phyloP scores from a whole-genome alignment of 352 stramenopile species.

The Phytopythium sindhum region DNA sequence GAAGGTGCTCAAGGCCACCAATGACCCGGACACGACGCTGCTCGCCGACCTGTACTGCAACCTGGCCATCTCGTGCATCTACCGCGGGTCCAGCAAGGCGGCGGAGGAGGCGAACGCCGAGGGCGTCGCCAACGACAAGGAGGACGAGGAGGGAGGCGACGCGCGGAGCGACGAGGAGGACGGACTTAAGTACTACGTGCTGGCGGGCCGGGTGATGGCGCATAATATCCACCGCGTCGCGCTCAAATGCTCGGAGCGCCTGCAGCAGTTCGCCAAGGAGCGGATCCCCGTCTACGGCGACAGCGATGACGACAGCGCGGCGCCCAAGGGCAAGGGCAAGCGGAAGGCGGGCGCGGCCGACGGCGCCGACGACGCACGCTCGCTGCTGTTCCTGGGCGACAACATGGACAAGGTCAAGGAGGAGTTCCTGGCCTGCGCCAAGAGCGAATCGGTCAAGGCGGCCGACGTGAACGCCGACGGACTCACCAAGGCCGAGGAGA shows the following conservation, averaged over 20 bases:
- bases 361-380: conserved; percentile 10
- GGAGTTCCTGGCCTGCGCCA: conserved; percentile 51
- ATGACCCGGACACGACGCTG: conserved; percentile 73
- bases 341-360: conserved; percentile 30
- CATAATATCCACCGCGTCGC: conserved; percentile 75
- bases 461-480: conserved; percentile 45
- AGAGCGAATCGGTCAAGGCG: conserved; percentile 35
- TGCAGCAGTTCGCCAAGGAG: conserved; percentile 48
- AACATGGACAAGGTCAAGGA: conserved; percentile 49
- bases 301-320: conserved; percentile 4
- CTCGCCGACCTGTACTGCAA: conserved; percentile 82
- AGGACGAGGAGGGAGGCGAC: conserved; percentile 20
- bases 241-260: conserved; percentile 25
- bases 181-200: conserved; percentile 79
- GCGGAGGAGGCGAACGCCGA: conserved; percentile 14
- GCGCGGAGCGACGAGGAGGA: conserved; percentile 37
- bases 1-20: conserved; percentile 62
- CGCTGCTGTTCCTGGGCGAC: conserved; percentile 47
- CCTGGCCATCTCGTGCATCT: conserved; percentile 83
- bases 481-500: conserved; percentile 19
- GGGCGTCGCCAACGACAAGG: conserved; percentile 8
- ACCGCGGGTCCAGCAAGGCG: conserved; percentile 46
- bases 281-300: conserved; percentile 54
- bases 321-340: conserved; percentile 68
- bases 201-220: conserved; percentile 75